These are phyloP conservation scores for Seminavis robusta DNA, from an alignment of 108 stramenopile species.

Conservation along the genomic window DNA sequence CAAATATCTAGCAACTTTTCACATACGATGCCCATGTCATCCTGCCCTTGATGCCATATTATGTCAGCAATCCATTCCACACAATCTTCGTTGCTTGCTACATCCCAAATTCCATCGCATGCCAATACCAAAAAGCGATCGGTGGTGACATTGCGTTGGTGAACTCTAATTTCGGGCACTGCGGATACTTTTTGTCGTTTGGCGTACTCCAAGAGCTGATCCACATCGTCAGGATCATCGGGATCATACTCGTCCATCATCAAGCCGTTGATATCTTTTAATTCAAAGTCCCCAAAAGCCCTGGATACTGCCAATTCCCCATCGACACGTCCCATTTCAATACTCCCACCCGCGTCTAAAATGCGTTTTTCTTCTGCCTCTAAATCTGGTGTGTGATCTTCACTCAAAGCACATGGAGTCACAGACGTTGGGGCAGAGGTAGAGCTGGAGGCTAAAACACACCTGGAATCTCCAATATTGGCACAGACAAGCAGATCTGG, in stretches of 20 bases:
- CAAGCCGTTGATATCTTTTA: too few relatives aligned
- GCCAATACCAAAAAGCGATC: slow-evolving; percentile 87
- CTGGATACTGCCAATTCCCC: slow-evolving; percentile 87
- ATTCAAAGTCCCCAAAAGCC: slow-evolving; percentile 83
- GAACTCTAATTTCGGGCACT: slow-evolving; percentile 71
- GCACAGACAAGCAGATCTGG: slow-evolving; percentile 84
- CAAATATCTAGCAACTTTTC: slow-evolving; percentile 83
- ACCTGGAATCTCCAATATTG: slow-evolving; percentile 96
- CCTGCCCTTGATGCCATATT: slow-evolving; percentile 75
- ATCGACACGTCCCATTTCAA: slow-evolving; percentile 75
- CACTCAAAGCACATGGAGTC: slow-evolving; percentile 48
- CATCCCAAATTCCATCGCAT: slow-evolving; percentile 95
- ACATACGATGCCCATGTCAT: slow-evolving; percentile 68
- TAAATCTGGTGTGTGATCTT: slow-evolving; percentile 87
- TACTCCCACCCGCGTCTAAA: slow-evolving; percentile 52
- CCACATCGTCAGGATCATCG: too few relatives aligned
- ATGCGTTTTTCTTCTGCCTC: slow-evolving; percentile 59
- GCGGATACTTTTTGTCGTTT: slow-evolving; percentile 77
- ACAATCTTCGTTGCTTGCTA: slow-evolving; percentile 71
- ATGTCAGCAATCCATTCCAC: slow-evolving; percentile 49
- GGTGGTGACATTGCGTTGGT: slow-evolving; percentile 40
- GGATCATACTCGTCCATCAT: too few relatives aligned
- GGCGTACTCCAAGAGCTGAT: too few relatives aligned
- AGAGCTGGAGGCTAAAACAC: slow-evolving; percentile 42
- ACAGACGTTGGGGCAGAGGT: not conserved